Conservation (phyloP, 177 flowering plant genomes). For the Vitis hybrid region DNA sequence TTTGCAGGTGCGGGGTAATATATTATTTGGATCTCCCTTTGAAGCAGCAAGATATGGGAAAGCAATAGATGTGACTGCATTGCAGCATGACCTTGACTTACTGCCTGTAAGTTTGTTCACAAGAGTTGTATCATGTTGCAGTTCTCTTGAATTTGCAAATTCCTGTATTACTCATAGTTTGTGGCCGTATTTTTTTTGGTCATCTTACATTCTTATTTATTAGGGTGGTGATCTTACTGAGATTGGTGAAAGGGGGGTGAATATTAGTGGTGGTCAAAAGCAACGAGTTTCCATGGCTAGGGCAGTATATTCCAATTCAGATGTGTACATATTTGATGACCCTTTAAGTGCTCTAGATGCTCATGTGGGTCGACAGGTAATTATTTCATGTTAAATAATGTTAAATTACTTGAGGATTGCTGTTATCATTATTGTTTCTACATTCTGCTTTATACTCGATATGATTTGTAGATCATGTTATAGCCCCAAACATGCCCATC, state of each 20-base stretch:
- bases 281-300: slow-evolving; percentile 99
- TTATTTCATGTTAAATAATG: neutral
- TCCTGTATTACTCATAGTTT: neutral
- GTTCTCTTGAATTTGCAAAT: neutral
- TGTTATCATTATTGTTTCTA: neutral
- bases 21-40: slow-evolving; percentile 84
- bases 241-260: slow-evolving; percentile 99
- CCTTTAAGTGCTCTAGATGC: slow-evolving; percentile 99
- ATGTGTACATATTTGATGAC: slow-evolving; percentile 96
- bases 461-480: neutral
- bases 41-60: slow-evolving; percentile 61
- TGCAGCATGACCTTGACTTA: slow-evolving; percentile 88
- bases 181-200: slow-evolving; percentile 1
- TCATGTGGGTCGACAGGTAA: slow-evolving; percentile 94
- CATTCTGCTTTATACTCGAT: neutral
- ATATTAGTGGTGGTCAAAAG: slow-evolving; percentile 98
- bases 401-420: neutral
- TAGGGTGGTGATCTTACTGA: slow-evolving; percentile 99
- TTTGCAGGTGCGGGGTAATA: slow-evolving; percentile 89
- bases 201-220: slow-evolving; percentile 8
- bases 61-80: slow-evolving; percentile 78
- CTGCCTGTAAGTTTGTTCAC: slow-evolving; percentile 65
- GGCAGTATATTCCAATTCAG: slow-evolving; percentile 91
- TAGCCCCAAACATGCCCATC: neutral
- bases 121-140: neutral